Evolutionary conservation across 1,284 basidiomycete genomes (phyloP), one percentile per base, ranked within the genome.

Genomic region (Ganoderma meredithae): DNA sequence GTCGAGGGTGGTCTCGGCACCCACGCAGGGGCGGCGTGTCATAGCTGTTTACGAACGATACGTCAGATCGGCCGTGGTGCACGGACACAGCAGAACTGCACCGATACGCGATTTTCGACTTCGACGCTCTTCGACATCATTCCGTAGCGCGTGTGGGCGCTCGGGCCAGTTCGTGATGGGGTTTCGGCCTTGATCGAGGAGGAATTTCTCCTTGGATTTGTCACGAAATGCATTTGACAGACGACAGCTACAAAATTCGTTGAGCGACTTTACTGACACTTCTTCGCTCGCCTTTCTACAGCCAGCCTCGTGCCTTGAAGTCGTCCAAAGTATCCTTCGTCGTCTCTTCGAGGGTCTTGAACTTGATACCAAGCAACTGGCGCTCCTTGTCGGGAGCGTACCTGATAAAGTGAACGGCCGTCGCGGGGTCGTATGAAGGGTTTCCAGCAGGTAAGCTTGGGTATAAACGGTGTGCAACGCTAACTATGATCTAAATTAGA

Each of bases 281-380:
- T 25, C 25, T 13, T 25, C 22, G 47, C 22, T 49, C 47, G 47
- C 47, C n/a, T 25, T 13, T 40, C 58, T 56, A 63, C n/a, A 63
- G 27, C 62, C 62, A 63, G 6, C 62, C 62, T n/a, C 52, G 52
- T 2, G 47, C 53, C 69, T 81, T 80, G 69, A 82, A 81, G 66
- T 83, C 79, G 0, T 73, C 76, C 22, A 85, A 68, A 0, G 78
- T 83, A 65, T 85, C 85, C 60, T 70, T 78, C 15, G 81, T 77
- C 10, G 75, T 81, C 67, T 86, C 79, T 66, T 82, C 78, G 36
- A 86, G 78, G 13, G 79, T 73, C 22, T 80, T 80, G 71, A 83
- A 86, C 66, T 82, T 78, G 49, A 88, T 67, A 1, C 83, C 83
- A 0, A 89, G 78, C 33, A 86, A 77, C 36, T 80, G 79, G 60